phyloP scores from a whole-genome alignment of 345 rosid genomes.

The Ceriops decandra region DNA sequence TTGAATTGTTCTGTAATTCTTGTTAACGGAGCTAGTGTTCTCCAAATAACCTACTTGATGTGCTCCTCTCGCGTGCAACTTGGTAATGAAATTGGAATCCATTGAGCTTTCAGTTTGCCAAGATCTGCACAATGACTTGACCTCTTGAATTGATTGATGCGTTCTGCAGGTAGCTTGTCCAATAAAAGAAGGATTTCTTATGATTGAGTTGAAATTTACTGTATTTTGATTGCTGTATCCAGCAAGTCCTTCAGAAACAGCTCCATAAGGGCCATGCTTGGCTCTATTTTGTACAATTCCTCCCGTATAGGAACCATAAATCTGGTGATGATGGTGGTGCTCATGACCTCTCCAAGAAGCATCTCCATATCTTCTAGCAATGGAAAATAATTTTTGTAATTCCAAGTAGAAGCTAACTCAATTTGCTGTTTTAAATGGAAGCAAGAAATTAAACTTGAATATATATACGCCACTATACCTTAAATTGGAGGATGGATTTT shows the following conservation, averaged over 20 bases:
- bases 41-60: conserved; percentile 15
- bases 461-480: conserved; percentile 3
- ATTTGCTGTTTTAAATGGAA: not conserved
- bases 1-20: conserved; percentile 12
- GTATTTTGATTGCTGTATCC: conserved; percentile 29
- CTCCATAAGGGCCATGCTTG: conserved; percentile 32
- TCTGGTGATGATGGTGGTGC: conserved; percentile 27
- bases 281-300: conserved; percentile 18
- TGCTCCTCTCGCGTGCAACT: conserved; percentile 17
- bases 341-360: conserved; percentile 39
- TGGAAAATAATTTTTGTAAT: not conserved
- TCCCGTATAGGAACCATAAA: conserved; percentile 21
- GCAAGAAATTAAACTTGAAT: not conserved
- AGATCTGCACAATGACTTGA: conserved; percentile 29
- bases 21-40: not conserved
- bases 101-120: conserved; percentile 23
- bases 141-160: conserved; percentile 31
- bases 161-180: conserved; percentile 16
- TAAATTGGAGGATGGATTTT: conserved; percentile 39
- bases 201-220: conserved; percentile 25
- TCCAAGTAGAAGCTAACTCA: not conserved
- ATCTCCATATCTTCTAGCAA: conserved; percentile 40
- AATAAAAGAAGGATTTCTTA: conserved; percentile 11
- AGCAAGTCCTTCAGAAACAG: conserved; percentile 29
- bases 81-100: conserved; percentile 16